Conservation (phyloP, 225 moss, liverwort and hornwort species). For the Lunularia cruciata region DNA sequence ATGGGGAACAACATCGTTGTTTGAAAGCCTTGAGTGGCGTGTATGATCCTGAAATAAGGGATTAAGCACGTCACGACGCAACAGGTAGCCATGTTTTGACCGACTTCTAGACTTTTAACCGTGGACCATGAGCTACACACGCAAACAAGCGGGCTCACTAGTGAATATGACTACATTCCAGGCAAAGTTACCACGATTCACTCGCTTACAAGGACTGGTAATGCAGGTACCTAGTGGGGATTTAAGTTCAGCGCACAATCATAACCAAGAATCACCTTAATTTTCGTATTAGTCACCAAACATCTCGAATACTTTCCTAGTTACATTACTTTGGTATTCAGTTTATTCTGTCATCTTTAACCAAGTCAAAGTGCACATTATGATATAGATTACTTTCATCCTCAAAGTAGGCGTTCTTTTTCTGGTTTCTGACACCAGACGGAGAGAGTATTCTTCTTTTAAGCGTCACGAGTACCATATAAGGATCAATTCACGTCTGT, state of each 20-base stretch:
- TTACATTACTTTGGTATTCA: too few relatives aligned
- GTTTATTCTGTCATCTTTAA: not conserved
- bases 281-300: too few relatives aligned
- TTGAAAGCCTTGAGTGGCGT: conserved; percentile 87
- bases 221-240: too few relatives aligned
- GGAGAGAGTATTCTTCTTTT: not conserved
- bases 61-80: too few relatives aligned
- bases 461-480: conserved; percentile 33
- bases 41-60: conserved; percentile 60
- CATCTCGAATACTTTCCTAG: too few relatives aligned
- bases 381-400: not conserved
- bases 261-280: too few relatives aligned
- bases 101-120: not conserved
- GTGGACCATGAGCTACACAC: not conserved
- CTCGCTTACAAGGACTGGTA: too few relatives aligned
- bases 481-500: conserved; percentile 39
- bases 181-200: too few relatives aligned
- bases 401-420: too few relatives aligned
- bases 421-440: too few relatives aligned
- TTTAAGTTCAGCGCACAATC: too few relatives aligned
- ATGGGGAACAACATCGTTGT: conserved; percentile 94
- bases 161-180: not conserved
- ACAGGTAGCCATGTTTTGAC: not conserved
- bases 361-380: not conserved
- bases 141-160: not conserved